Evolutionary conservation across 805 yeast genomes (phyloP), one percentile per base, ranked within the genome.

Genomic region (Sugiyamaella qingdaonensis): DNA sequence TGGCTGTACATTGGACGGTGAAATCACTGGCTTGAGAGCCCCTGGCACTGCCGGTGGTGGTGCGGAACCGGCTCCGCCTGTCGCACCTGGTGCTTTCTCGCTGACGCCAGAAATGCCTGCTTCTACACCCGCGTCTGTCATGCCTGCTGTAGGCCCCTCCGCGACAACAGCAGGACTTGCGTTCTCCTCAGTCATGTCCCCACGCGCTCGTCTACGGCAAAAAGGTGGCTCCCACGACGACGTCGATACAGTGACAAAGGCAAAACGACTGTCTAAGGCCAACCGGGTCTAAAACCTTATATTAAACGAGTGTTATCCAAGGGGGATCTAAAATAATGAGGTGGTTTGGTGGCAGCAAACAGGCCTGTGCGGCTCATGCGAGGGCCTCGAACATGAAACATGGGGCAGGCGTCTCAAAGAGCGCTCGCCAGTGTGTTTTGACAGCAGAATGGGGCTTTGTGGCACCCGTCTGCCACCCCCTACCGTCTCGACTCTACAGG

Each of bases 301-400:
- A 8, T 16, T 39, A 39, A 39, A 39, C 43, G 43, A 39, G 21
- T 39, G 43, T 4, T 39, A 39, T 39, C 43, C 43, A 39, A 39
- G 43, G 43, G 43, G 43, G 19, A 24, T 39, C 13, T 16, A 39
- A 39, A 16, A 14, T 16, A 36, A 19, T n/a, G 3, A 4, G 19
- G 43, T 39, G 24, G 24, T 16, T 19, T 39, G 43, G 37, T 34
- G 43, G 43, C 19, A 19, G 43, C 24, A 39, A 19, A 19, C 4
- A n/a, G 19, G 43, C 5, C 21, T 7, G 19, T 19, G 43, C 43
- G 43, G 43, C 43, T 39, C 43, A 39, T 39, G 43, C 43, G 19
- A 2, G 5, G 9, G 11, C 4, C 24, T 39, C 13, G 21, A 39
- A 39, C 43, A 16, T 39, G 43, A 39, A 39, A 39, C 43, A 39